Evolutionary conservation across 2,329 filamentous ascomycete species (phyloP).

Genomic region (Monascus ruber): DNA sequence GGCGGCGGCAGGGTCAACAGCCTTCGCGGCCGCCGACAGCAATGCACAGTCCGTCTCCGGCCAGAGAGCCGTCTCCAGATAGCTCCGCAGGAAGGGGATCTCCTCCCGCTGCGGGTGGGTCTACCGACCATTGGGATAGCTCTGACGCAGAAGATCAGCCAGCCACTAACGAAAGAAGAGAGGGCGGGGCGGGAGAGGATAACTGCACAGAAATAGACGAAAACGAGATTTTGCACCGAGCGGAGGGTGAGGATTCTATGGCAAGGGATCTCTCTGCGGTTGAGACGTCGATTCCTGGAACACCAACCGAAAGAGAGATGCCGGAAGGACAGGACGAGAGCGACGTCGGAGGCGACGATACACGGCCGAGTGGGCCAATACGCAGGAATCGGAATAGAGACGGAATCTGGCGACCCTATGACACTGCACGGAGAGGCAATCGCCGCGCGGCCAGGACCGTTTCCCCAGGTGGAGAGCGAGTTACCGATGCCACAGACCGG

Average conservation of each 20-base stretch:
- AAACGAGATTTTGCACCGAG: slow-evolving; percentile 3
- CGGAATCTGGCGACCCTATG: no score
- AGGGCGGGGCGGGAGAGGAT: slow-evolving; percentile 1
- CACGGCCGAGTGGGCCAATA: no score
- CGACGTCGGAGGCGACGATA: no score
- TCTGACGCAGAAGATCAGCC: slow-evolving; percentile 3
- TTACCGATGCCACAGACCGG: no score
- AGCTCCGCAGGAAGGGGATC: slow-evolving; percentile 3
- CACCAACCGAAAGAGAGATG: no score
- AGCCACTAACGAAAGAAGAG: slow-evolving; percentile 2
- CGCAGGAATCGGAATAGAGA: no score
- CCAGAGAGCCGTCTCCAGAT: slow-evolving; percentile 3
- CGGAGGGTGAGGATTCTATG: slow-evolving; percentile 3
- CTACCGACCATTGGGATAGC: slow-evolving; percentile 4
- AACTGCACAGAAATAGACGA: slow-evolving; percentile 4
- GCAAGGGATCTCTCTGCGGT: slow-evolving; percentile 1
- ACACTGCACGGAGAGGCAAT: no score
- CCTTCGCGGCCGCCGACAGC: slow-evolving; percentile 2
- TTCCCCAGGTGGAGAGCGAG: no score
- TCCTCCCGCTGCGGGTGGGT: slow-evolving; percentile 2
- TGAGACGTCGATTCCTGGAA: not conserved
- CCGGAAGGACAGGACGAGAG: no score
- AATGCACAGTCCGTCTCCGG: slow-evolving; percentile 4
- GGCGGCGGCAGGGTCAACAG: slow-evolving; percentile 3
- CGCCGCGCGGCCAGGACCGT: no score